A percentile compares a stretch with the other conserved stretches of the same genome.
Evolutionary conservation across 2,329 filamentous ascomycete species (phyloP).

Genomic region (Xylaria sp.): DNA sequence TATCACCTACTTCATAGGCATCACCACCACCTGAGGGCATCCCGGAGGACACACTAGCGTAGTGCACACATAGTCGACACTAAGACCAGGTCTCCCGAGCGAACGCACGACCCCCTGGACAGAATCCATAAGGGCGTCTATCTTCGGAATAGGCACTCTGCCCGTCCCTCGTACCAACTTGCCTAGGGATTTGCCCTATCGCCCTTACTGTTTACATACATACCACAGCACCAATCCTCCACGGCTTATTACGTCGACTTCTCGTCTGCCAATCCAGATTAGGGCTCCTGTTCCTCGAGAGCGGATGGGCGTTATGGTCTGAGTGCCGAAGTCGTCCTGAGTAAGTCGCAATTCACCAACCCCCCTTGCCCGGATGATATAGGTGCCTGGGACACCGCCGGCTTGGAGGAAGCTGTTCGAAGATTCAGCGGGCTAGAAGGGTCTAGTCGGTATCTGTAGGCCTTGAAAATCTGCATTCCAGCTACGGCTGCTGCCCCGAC

Average conservation of each 20-base stretch:
- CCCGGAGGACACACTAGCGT: background rate
- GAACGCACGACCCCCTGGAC: conserved; percentile 25
- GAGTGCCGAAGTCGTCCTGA: conserved; percentile 4
- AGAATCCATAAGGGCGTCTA: conserved; percentile 18
- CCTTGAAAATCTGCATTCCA: conserved; percentile 29
- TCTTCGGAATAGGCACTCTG: conserved; percentile 6
- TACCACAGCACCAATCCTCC: conserved; percentile 5
- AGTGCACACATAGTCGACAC: background rate
- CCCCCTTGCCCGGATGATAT: conserved; percentile 21
- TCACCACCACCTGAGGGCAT: too few relatives aligned
- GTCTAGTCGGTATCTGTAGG: conserved; percentile 25
- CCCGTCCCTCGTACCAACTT: background rate
- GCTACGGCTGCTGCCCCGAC: conserved; percentile 19
- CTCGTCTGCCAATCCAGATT: conserved; percentile 11
- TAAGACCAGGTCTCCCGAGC: background rate
- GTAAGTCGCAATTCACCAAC: conserved; percentile 10
- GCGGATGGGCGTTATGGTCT: conserved; percentile 5
- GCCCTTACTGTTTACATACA: conserved; percentile 11
- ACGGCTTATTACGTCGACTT: conserved; percentile 13
- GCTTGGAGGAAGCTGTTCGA: conserved; percentile 18
- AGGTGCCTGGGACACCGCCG: conserved; percentile 12
- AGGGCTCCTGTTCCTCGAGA: conserved; percentile 4
- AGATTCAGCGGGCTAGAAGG: conserved; percentile 19
- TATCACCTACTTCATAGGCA: too few relatives aligned
- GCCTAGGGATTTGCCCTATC: conserved; percentile 1